Percentiles rank a stretch among this genome's conserved stretches.
Evolutionary conservation across 1,284 basidiomycete genomes (phyloP).

Genomic region (Trichosporon asahii): DNA sequence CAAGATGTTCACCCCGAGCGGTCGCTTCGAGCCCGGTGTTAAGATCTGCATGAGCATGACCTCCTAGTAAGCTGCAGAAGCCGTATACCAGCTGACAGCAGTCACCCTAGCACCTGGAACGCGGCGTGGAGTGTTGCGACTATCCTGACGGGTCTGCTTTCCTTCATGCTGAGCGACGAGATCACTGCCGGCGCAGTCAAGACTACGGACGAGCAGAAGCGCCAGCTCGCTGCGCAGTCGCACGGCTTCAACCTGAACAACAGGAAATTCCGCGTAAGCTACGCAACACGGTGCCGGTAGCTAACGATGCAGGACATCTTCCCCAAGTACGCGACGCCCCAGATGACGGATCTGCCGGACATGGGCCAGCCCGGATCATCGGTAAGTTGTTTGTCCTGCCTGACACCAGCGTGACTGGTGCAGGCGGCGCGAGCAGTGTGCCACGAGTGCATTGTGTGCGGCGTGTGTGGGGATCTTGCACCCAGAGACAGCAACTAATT

Average conservation of each 20-base stretch:
- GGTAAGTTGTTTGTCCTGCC: slow-evolving; percentile 12
- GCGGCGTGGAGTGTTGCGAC: slow-evolving; percentile 48
- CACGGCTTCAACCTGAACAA: slow-evolving; percentile 80
- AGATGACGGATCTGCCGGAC: slow-evolving; percentile 72
- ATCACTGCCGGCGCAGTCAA: slow-evolving; percentile 91
- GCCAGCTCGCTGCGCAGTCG: slow-evolving; percentile 68
- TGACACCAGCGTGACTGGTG: not conserved
- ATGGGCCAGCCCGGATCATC: slow-evolving; percentile 60
- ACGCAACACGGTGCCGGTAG: not conserved
- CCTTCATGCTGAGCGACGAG: slow-evolving; percentile 94
- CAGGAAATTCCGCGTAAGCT: slow-evolving; percentile 63
- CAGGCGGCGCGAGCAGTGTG: not conserved
- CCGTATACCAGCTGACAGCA: slow-evolving; percentile 17
- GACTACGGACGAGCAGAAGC: slow-evolving; percentile 75
- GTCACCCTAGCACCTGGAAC: slow-evolving; percentile 53
- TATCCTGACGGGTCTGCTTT: slow-evolving; percentile 87
- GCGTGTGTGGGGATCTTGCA: not conserved
- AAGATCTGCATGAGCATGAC: slow-evolving; percentile 98
- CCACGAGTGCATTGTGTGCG: not conserved
- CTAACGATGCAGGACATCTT: slow-evolving; percentile 61
- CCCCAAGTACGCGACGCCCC: slow-evolving; percentile 70
- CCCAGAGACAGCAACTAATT: not conserved
- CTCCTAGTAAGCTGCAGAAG: slow-evolving; percentile 65
- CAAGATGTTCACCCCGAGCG: slow-evolving; percentile 95
- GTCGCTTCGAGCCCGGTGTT: slow-evolving; percentile 85